phyloP scores from a whole-genome alignment of 1,139 yeast species.

The Komagataea norvegica region DNA sequence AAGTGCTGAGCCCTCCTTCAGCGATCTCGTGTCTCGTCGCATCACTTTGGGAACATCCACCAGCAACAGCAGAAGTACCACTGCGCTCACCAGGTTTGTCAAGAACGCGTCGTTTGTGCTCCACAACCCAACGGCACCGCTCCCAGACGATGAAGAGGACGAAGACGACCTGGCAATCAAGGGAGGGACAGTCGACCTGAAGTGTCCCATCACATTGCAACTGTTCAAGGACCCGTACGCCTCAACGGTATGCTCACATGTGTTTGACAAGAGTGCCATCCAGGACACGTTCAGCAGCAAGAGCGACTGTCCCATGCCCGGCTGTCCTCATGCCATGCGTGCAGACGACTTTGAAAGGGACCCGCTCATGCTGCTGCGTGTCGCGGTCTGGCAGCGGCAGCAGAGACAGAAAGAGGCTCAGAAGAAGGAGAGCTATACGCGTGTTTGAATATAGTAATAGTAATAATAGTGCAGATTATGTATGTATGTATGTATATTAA shows the following conservation, averaged over 20 bases:
- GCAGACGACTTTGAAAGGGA: constrained; percentile 38
- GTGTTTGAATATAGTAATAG: constrained; percentile 7
- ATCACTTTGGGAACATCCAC: too few species aligned
- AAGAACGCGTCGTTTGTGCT: constrained; percentile 25
- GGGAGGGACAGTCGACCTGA: constrained; percentile 62
- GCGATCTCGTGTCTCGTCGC: constrained; percentile 6
- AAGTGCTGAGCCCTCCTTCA: constrained; percentile 8
- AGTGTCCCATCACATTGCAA: constrained; percentile 59
- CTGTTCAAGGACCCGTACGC: constrained; percentile 49
- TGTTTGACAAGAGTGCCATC: constrained; percentile 49
- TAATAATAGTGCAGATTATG: too few species aligned
- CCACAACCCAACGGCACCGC: constrained; percentile 29
- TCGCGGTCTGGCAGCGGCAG: constrained; percentile 33
- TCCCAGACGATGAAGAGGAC: constrained; percentile 39
- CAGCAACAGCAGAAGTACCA: too few species aligned
- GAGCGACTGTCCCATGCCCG: constrained; percentile 22
- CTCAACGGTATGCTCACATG: constrained; percentile 54
- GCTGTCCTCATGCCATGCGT: constrained; percentile 16
- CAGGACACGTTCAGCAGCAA: constrained; percentile 27
- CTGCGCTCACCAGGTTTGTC: constrained; percentile 13
- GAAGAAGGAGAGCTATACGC: constrained; percentile 9
- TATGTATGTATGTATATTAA: too few species aligned
- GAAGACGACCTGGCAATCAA: constrained; percentile 58
- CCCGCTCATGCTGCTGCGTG: constrained; percentile 45
- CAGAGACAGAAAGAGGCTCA: constrained; percentile 10